These are phyloP conservation scores for Vicia faba DNA, from an alignment of 306 rosid genomes.

Conservation along the genomic window DNA sequence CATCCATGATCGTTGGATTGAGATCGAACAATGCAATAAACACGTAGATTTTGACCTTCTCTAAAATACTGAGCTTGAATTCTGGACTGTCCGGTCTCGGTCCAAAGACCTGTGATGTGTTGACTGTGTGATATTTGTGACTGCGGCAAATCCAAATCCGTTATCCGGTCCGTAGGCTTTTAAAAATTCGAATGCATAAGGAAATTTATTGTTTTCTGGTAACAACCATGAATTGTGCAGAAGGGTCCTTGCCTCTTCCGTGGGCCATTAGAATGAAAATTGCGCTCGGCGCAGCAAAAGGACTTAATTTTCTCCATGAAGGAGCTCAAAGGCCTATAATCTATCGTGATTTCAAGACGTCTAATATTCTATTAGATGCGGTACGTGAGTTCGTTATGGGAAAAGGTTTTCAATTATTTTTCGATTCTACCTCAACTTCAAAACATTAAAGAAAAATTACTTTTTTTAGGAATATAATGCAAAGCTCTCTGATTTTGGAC, in stretches of 20 bases:
- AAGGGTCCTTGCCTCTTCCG: constrained; percentile 98
- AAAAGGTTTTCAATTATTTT: constrained; percentile 12
- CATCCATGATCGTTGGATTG: not conserved
- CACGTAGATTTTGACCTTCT: not conserved
- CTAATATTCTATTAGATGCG: constrained; percentile 86
- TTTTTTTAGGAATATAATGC: constrained; percentile 82
- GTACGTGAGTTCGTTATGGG: constrained; percentile 46
- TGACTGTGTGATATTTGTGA: not conserved
- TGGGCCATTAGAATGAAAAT: constrained; percentile 55
- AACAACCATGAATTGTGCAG: constrained; percentile 58
- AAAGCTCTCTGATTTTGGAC: constrained; percentile 95
- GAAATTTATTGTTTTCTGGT: constrained; percentile 45
- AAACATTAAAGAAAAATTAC: constrained; percentile 22
- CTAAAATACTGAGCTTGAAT: not conserved
- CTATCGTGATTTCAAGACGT: constrained; percentile 94
- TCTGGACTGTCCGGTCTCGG: not conserved
- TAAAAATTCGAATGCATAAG: constrained; percentile 28
- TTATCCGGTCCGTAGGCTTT: not conserved
- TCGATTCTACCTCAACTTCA: constrained; percentile 16
- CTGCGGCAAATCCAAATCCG: not conserved
- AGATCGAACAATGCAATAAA: not conserved
- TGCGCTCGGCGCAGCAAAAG: constrained; percentile 64
- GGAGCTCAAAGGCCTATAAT: constrained; percentile 80
- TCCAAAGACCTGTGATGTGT: not conserved
- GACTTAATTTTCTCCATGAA: constrained; percentile 91